Conservation (phyloP, 2,329 filamentous ascomycete species). For the Colletotrichum lini region DNA sequence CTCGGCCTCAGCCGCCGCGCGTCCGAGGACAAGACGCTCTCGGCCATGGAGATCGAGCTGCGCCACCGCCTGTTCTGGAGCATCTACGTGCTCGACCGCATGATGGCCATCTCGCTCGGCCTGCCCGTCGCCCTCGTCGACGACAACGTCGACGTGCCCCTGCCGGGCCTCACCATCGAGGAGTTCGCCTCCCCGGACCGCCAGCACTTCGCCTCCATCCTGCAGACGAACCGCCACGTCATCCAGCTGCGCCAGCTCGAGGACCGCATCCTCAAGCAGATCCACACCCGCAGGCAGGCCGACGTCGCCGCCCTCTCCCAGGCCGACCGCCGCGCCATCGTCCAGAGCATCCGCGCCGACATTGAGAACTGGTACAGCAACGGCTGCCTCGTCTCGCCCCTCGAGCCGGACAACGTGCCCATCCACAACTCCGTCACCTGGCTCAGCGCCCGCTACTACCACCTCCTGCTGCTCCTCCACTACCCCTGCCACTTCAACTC, state of each 20-base stretch:
- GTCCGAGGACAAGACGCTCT: conserved; percentile 47
- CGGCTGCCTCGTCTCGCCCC: conserved; percentile 59
- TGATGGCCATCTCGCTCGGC: conserved; percentile 59
- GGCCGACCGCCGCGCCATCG: conserved; percentile 51
- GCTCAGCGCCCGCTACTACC: conserved; percentile 60
- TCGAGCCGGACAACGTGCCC: conserved; percentile 59
- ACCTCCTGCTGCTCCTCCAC: conserved; percentile 60
- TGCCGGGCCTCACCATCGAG: conserved; percentile 61
- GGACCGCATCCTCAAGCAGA: conserved; percentile 54
- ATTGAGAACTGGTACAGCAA: conserved; percentile 64
- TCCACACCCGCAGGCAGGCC: conserved; percentile 52
- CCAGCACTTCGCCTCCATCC: conserved; percentile 54
- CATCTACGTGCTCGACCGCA: conserved; percentile 61
- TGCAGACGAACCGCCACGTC: conserved; percentile 62
- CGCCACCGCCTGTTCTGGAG: conserved; percentile 61
- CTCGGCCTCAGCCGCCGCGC: conserved; percentile 54
- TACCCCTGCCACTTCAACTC: conserved; percentile 59
- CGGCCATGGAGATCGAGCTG: conserved; percentile 49
- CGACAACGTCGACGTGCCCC: conserved; percentile 56
- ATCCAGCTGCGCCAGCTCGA: conserved; percentile 61
- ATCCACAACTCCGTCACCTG: conserved; percentile 62
- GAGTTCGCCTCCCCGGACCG: conserved; percentile 59
- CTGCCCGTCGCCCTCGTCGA: conserved; percentile 57
- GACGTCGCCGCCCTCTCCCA: conserved; percentile 50
- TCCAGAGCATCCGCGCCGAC: conserved; percentile 55